These are phyloP conservation scores for Leccinum fuscescens DNA, from an alignment of 1,284 basidiomycete species.

Conservation along the genomic window DNA sequence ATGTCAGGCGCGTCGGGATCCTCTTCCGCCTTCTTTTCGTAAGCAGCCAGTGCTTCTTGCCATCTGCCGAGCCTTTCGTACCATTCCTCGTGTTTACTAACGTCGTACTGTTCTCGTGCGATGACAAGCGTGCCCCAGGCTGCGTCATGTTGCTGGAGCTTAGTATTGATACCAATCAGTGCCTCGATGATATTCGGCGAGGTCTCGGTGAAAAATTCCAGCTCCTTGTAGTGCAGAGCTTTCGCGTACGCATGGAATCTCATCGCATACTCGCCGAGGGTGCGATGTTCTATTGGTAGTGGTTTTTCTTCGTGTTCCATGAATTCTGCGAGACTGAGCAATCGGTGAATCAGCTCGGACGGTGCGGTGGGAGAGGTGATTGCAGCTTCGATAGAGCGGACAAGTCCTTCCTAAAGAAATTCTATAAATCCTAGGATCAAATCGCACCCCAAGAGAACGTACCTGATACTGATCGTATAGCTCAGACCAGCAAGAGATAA, in stretches of 20 bases:
- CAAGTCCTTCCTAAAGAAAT: conserved; percentile 78
- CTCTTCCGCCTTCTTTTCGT: conserved; percentile 74
- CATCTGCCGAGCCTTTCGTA: conserved; percentile 96
- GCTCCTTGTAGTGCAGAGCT: conserved; percentile 97
- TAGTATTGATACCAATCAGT: conserved; percentile 96
- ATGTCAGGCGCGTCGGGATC: conserved; percentile 73
- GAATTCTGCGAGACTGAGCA: conserved; percentile 97
- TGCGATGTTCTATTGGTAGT: conserved; percentile 90
- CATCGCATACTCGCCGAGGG: conserved; percentile 91
- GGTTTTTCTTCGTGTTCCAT: conserved; percentile 99
- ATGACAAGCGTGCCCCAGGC: conserved; percentile 93
- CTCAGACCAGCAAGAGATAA: conserved; percentile 97
- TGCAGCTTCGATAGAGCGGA: conserved; percentile 86
- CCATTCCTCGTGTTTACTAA: conserved; percentile 93
- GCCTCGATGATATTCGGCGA: conserved; percentile 90
- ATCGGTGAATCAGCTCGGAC: conserved; percentile 88
- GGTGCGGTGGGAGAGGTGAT: conserved; percentile 82
- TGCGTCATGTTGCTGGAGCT: conserved; percentile 94
- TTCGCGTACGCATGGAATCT: conserved; percentile 97
- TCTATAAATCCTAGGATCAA: background rate
- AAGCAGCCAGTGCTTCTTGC: conserved; percentile 91
- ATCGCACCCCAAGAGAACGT: conserved; percentile 19
- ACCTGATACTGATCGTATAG: conserved; percentile 96
- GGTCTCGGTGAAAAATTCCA: conserved; percentile 93
- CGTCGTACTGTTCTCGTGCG: conserved; percentile 83